phyloP scores from a whole-genome alignment of 2,329 filamentous ascomycete species.

The Fusarium transvaalense region DNA sequence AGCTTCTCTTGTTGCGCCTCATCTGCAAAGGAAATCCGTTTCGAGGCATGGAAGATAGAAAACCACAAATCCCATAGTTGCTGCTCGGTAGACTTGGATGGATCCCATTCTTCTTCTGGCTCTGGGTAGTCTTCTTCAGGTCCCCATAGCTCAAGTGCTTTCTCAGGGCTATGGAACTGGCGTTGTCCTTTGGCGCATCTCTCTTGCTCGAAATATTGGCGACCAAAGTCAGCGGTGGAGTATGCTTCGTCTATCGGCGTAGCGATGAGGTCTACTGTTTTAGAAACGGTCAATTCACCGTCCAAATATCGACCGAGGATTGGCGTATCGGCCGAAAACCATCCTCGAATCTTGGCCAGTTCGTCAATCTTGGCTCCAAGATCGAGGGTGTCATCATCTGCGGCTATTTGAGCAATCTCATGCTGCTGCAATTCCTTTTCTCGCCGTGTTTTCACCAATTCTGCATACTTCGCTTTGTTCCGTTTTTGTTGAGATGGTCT shows the following conservation, averaged over 20 bases:
- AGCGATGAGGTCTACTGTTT: background rate
- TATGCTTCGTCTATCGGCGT: background rate
- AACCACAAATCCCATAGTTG: conserved; percentile 5
- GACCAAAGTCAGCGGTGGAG: conserved; percentile 2
- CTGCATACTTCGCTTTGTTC: background rate
- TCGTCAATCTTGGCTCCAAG: conserved; percentile 4
- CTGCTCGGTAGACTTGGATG: background rate
- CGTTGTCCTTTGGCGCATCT: conserved; percentile 1
- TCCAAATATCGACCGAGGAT: background rate
- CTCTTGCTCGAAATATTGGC: background rate
- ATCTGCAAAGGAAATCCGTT: background rate
- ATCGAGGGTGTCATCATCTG: background rate
- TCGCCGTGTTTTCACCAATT: rapidly evolving
- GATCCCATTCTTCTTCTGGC: background rate
- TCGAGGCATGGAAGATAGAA: background rate
- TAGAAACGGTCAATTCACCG: rapidly evolving
- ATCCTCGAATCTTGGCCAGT: background rate
- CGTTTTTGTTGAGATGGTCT: background rate
- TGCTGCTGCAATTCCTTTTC: background rate
- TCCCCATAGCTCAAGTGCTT: conserved; percentile 9
- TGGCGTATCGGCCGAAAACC: conserved; percentile 1
- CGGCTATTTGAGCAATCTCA: background rate
- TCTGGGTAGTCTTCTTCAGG: conserved; percentile 1
- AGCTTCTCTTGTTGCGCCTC: background rate
- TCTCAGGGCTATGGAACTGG: background rate